phyloP scores from a whole-genome alignment of 1,284 basidiomycete genomes.

The Pulchroboletus neoregius region DNA sequence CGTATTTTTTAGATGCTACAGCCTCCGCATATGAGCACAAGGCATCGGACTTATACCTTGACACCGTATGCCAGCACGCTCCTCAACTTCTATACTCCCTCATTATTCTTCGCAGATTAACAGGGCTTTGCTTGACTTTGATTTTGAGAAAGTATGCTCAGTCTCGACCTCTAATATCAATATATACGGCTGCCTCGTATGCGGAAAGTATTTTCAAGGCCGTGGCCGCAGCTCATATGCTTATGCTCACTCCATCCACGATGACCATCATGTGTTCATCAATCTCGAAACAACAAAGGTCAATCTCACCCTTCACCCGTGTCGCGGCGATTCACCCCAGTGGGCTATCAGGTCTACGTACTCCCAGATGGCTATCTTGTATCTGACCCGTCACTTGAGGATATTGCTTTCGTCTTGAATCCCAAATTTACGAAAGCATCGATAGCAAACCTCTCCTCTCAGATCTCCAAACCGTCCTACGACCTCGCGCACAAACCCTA shows the following conservation, averaged over 20 bases:
- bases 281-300: slow-evolving; percentile 92
- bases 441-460: slow-evolving; percentile 52
- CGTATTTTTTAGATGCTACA: slow-evolving; percentile 40
- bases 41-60: slow-evolving; percentile 89
- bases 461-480: slow-evolving; percentile 73
- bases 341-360: slow-evolving; percentile 76
- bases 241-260: slow-evolving; percentile 95
- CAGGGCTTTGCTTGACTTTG: slow-evolving; percentile 89
- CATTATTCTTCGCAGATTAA: slow-evolving; percentile 62
- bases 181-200: slow-evolving; percentile 96
- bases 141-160: slow-evolving; percentile 98
- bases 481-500: slow-evolving; percentile 83
- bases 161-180: slow-evolving; percentile 96
- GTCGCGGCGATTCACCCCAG: slow-evolving; percentile 17
- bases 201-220: slow-evolving; percentile 99
- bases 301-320: slow-evolving; percentile 15
- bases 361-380: slow-evolving; percentile 98
- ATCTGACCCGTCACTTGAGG: slow-evolving; percentile 90
- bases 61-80: slow-evolving; percentile 65
- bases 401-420: slow-evolving; percentile 87
- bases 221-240: slow-evolving; percentile 91
- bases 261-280: slow-evolving; percentile 98
- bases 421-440: slow-evolving; percentile 71
- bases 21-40: slow-evolving; percentile 44
- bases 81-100: slow-evolving; percentile 17